Evolutionary conservation across 2,329 filamentous ascomycete species (phyloP), one percentile per base, ranked within the genome.

Genomic region (Dactylonectria estremocensis): DNA sequence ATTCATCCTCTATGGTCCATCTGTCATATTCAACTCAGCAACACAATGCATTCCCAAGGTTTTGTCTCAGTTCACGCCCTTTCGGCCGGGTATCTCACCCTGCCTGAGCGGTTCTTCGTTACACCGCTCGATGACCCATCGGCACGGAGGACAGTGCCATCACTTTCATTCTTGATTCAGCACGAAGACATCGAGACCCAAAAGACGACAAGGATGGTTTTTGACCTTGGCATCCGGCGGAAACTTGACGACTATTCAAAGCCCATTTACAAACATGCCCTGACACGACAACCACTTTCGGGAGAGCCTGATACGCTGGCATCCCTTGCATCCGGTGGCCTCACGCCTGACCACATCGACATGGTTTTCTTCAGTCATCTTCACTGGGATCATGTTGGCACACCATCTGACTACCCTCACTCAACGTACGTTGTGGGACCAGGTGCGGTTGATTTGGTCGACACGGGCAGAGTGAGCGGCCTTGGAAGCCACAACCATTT

Each of bases 381-480:
- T 10, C 67, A 69, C 46, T 69, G 67, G 64, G 67, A 69, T 14
- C 67, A 69, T 11, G 43, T 64, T n/a, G 67, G 67, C 14, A 61
- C 50, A 1, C 67, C 67, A 16, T 64, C 60, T 9, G 64, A 69
- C 28, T 69, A 48, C 22, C 50, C 64, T 3, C 22, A 50, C 10
- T 60, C 64, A 2, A 64, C 55, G 9, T 69, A 59, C 33, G 40
- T 69, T 1, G 35, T 69, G 7, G 68, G 68, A 0, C 56, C 65
- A 2, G 65, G 68, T 5, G 50, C 68, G 3, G 10, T 16, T n/a
- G 31, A 56, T 5, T 37, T 69, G 11, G 50, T 69, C 20, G 43
- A 62, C 22, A 48, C 33, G 2, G 49, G 24, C 2, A 13, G 14
- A 37, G 8, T 18, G 9, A 24, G 22, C 24, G 20, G 31, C 3